Conservation (phyloP, 2,329 filamentous ascomycete species). For the Fusarium sororula region DNA sequence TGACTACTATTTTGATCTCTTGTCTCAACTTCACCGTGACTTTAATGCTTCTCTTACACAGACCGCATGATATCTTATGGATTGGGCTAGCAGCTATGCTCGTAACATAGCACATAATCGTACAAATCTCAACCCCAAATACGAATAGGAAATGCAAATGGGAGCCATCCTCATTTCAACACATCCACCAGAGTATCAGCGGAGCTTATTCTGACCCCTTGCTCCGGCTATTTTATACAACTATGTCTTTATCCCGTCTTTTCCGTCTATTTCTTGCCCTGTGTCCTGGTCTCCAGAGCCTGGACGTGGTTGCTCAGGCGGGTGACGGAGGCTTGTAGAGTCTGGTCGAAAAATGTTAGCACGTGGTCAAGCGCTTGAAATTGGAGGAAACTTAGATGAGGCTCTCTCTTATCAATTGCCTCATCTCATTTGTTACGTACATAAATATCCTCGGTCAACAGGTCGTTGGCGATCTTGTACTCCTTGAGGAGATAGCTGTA, state of each 20-base stretch:
- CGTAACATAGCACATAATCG: slow-evolving; percentile 20
- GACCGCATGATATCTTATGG: neutral
- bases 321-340: slow-evolving; percentile 87
- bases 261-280: slow-evolving; percentile 73
- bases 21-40: neutral
- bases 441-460: slow-evolving; percentile 94
- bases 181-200: neutral
- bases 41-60: neutral
- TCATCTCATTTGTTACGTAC: slow-evolving; percentile 64
- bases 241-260: slow-evolving; percentile 8
- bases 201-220: neutral
- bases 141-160: slow-evolving; percentile 7
- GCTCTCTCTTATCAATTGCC: neutral
- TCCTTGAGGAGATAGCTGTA: slow-evolving; percentile 95
- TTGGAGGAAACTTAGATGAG: neutral
- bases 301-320: slow-evolving; percentile 86
- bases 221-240: slow-evolving; percentile 31
- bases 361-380: neutral
- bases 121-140: slow-evolving; percentile 10
- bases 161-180: slow-evolving; percentile 21
- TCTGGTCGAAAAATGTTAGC: slow-evolving; percentile 58
- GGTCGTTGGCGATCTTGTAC: slow-evolving; percentile 92
- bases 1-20: slow-evolving; percentile 20
- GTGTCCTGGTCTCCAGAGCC: slow-evolving; percentile 82
- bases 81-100: slow-evolving; percentile 21